Evolutionary conservation across 1,139 yeast species (phyloP), one percentile per base, ranked within the genome.

Genomic region (Nakaseomyces sp.): DNA sequence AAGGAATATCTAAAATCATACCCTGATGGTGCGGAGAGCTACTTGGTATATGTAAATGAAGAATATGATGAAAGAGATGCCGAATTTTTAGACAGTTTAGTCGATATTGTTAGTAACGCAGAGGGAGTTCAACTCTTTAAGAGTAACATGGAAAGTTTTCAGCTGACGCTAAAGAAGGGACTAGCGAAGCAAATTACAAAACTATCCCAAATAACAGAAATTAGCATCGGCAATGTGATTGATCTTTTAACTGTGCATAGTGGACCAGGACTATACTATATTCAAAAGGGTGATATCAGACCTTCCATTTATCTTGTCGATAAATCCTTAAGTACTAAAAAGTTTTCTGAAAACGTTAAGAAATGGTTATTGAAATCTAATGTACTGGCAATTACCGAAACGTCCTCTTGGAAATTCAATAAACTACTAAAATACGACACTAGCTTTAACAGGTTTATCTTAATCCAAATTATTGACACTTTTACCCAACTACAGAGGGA

Each of bases 361-460:
- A 22, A 20, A 8, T 35, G 38, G 38, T 9, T 35, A 4, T 20
- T 17, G 5, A n/a, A 8, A 20, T 12, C 28, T 6, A 35, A 35
- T 35, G 18, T 35, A 20, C 18, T 22, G 10, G 16, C 28, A 20
- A 13, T 35, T 12, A 20, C 38, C 18, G 38, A 35, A 20, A n/a
- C 18, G 7, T 20, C 38, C 1, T 35, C 38, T 5, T 35, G 38
- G 38, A 35, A 35, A 35, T 35, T 35, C 18, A 35, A 22, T 13
- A 35, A 35, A 17, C 18, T 35, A 22, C 8, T 35, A 9, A 35
- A 35, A 9, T 35, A 35, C 13, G 38, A 35, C 13, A 22, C 10
- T 5, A 22, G 18, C 18, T 20, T 13, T n/a, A n/a, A 22, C 13
- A 35, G 38, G 6, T 35, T 20, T 22, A 35, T 35, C 4, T 5